A percentile compares a stretch with the other conserved stretches of the same genome.
phyloP scores from a whole-genome alignment of 2,329 filamentous ascomycete species.

The Ceratocystis variospora region DNA sequence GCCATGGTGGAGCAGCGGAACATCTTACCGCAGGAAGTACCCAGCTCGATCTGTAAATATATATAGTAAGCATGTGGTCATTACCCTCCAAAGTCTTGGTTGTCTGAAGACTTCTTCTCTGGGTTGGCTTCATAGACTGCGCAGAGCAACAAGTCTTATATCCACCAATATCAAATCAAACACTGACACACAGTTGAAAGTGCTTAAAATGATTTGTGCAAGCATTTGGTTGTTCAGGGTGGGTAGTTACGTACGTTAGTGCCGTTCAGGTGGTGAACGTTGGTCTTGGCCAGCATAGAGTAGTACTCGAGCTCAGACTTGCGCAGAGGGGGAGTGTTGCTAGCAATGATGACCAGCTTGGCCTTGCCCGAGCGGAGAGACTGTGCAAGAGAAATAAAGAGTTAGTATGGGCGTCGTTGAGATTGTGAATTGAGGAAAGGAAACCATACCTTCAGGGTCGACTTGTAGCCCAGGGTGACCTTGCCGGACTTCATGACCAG shows the following conservation, averaged over 20 bases:
- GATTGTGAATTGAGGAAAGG: slow-evolving; percentile 9
- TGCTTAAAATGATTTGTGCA: background rate
- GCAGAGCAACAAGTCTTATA: slow-evolving; percentile 22
- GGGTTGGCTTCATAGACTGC: slow-evolving; percentile 42
- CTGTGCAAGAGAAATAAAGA: slow-evolving; percentile 31
- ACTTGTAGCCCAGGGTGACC: slow-evolving; percentile 84
- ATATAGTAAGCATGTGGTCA: slow-evolving; percentile 42
- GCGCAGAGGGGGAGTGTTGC: slow-evolving; percentile 93
- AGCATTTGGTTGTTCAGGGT: background rate
- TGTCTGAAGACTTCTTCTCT: slow-evolving; percentile 69
- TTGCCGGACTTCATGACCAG: slow-evolving; percentile 55
- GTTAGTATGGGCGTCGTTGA: slow-evolving; percentile 38
- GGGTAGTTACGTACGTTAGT: slow-evolving; percentile 76
- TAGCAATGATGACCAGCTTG: slow-evolving; percentile 87
- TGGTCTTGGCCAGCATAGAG: slow-evolving; percentile 82
- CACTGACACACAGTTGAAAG: background rate
- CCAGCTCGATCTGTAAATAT: slow-evolving; percentile 73
- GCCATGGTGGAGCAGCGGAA: slow-evolving; percentile 97
- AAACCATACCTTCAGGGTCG: slow-evolving; percentile 26
- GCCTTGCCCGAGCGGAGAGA: slow-evolving; percentile 87
- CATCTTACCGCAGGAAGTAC: slow-evolving; percentile 96
- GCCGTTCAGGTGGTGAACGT: slow-evolving; percentile 93
- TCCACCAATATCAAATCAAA: slow-evolving; percentile 15
- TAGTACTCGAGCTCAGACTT: slow-evolving; percentile 97
- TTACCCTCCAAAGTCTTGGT: slow-evolving; percentile 72